Evolutionary conservation across 2,329 filamentous ascomycete species (phyloP).

Genomic region (Diaporthe caulivora): DNA sequence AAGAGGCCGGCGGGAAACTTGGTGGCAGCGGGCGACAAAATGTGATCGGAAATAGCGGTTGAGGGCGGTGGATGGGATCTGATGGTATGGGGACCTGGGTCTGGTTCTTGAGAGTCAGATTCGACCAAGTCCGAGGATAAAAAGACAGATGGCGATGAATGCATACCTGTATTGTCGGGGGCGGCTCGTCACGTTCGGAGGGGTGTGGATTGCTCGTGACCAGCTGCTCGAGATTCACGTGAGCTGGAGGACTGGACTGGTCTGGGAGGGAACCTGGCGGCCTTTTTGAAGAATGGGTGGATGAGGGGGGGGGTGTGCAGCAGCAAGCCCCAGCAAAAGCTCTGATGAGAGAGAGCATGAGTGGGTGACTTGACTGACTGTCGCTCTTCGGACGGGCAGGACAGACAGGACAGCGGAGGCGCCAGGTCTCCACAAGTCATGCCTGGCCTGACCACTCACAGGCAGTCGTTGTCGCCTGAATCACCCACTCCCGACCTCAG

Average conservation of each 20-base stretch:
- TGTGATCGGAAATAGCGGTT: constrained; percentile 32
- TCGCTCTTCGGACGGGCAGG: constrained; percentile 7
- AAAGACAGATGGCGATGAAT: constrained; percentile 31
- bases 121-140: constrained; percentile 36
- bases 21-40: constrained; percentile 32
- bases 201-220: constrained; percentile 36
- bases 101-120: constrained; percentile 32
- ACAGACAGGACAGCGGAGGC: not conserved
- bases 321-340: constrained; percentile 5
- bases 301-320: constrained; percentile 19
- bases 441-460: constrained; percentile 15
- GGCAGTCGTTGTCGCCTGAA: constrained; percentile 7
- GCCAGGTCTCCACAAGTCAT: constrained; percentile 13
- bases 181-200: constrained; percentile 23
- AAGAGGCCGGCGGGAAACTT: constrained; percentile 3
- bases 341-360: not conserved
- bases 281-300: constrained; percentile 36
- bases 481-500: constrained; percentile 28
- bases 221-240: constrained; percentile 34
- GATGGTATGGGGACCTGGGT: constrained; percentile 2
- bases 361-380: not conserved
- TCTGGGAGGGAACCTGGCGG: constrained; percentile 12
- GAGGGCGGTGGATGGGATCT: constrained; percentile 5
- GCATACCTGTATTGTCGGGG: constrained; percentile 38
- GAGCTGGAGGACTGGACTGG: constrained; percentile 32